A percentile compares a stretch with the other conserved stretches of the same genome.
Conservation (phyloP, 2,329 filamentous ascomycete genomes). For the Tolypocladium inflatum region DNA sequence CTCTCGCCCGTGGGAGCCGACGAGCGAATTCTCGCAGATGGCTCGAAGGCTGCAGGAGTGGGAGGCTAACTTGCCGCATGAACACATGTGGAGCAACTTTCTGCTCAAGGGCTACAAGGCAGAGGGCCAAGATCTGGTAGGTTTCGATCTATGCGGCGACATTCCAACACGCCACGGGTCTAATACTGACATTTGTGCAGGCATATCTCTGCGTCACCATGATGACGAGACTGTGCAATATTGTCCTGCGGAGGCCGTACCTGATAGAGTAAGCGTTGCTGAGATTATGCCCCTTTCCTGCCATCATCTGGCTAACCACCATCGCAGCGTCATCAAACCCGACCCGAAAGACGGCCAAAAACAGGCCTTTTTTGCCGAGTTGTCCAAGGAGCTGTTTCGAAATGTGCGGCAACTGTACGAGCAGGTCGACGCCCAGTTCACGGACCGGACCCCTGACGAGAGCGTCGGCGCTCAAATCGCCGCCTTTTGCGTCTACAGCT, state of each 20-base stretch:
- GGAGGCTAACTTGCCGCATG: conserved; percentile 36
- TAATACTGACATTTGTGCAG: conserved; percentile 16
- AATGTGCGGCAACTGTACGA: conserved; percentile 38
- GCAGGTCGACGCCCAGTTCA: conserved; percentile 42
- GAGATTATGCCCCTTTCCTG: background rate
- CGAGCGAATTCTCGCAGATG: conserved; percentile 38
- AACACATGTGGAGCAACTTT: conserved; percentile 36
- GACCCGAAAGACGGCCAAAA: conserved; percentile 26
- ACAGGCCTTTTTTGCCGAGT: conserved; percentile 29
- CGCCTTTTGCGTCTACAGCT: conserved; percentile 46
- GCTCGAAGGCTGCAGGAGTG: conserved; percentile 33
- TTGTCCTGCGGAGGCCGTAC: conserved; percentile 45
- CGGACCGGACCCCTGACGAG: conserved; percentile 33
- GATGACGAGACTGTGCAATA: conserved; percentile 45
- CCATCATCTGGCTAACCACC: conserved; percentile 2
- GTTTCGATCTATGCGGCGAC: conserved; percentile 7
- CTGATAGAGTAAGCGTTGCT: conserved; percentile 32
- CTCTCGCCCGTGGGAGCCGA: conserved; percentile 33
- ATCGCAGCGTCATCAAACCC: conserved; percentile 32
- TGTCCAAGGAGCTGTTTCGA: conserved; percentile 37
- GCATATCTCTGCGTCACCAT: conserved; percentile 47
- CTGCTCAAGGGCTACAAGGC: conserved; percentile 35
- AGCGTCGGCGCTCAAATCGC: conserved; percentile 45
- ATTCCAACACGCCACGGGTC: background rate
- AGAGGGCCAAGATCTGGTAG: conserved; percentile 39